Base-by-base conservation (phyloP, 768 basidiomycete species). In the Auricularia sp. region DNA sequence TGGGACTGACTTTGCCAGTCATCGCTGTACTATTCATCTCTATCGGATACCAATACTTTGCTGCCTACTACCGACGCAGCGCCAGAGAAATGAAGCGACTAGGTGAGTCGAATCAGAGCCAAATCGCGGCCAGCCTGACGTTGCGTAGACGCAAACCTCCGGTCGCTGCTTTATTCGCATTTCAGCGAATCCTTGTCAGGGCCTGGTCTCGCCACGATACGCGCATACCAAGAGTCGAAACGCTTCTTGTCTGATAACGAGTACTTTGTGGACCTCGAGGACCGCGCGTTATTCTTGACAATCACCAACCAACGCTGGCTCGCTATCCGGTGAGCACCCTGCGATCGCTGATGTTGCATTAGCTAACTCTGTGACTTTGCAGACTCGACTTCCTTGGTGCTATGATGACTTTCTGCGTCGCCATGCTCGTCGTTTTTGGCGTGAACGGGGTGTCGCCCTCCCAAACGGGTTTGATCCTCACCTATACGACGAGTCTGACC, bases 131-230 rank as follows among this genome's bases (percentile, higher is more conserved):
- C 16, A 62, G 16, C 21, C 61, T 62, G 34, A 62, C 6, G 10
- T 61, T 58, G 7, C 18, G 3, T 61, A 84, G 92, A 96, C 76
- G 86, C 91, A 33, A 80, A 96, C n/a, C 74, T 97, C 35, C 85
- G 93, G 33, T 90, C 90, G 0, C 87, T 88, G 0, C 75, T 98
- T 18, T 97, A 97, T 72, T 87, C 92, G 0, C 93, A 95, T 71
- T 97, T 97, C 75, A 91, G 91, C 2, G 94, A 97, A 76, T 90
- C 88, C 35, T 78, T 97, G 11, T 87, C 88, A 14, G 56, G 56
- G 2, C 56, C 56, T 11, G 95, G 95, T 18, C 74, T 96, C 44
- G 82, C 90, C 0, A 94, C 92, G 7, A 93, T 96, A 61, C 85
- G 93, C 35, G 92, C 93, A 0, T 97, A 96, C 66, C 87, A 87